phyloP scores from a whole-genome alignment of 1,139 yeast species.

The Pichia sp. region DNA sequence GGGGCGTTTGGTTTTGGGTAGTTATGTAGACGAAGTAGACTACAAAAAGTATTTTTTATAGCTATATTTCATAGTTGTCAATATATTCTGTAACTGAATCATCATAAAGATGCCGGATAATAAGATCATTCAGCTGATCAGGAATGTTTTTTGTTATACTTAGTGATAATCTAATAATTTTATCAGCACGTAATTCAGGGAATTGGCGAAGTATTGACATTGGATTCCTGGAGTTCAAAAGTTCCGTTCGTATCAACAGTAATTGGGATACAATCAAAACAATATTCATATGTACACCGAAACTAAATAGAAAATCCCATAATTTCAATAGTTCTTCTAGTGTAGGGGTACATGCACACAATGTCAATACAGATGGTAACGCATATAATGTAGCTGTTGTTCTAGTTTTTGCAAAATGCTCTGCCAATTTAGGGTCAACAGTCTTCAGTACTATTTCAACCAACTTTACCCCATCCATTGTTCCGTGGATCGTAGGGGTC shows the following conservation, averaged over 20 bases:
- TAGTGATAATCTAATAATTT: constrained; percentile 64
- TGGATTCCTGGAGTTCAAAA: constrained; percentile 57
- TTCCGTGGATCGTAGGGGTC: constrained; percentile 73
- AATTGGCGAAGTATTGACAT: constrained; percentile 68
- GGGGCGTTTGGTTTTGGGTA: constrained; percentile 63
- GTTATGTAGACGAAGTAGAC: constrained; percentile 56
- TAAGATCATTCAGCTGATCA: constrained; percentile 53
- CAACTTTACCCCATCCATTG: constrained; percentile 63
- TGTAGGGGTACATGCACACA: constrained; percentile 89
- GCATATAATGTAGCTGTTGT: constrained; percentile 82
- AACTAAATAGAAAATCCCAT: constrained; percentile 90
- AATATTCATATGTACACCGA: constrained; percentile 84
- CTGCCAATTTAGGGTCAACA: constrained; percentile 67
- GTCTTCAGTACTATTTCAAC: constrained; percentile 65
- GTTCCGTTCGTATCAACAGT: constrained; percentile 54
- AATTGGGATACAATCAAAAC: constrained; percentile 81
- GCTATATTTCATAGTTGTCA: constrained; percentile 20
- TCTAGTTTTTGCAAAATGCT: constrained; percentile 54
- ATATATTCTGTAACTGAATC: constrained; percentile 32
- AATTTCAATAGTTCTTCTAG: constrained; percentile 63
- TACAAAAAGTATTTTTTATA: constrained; percentile 1
- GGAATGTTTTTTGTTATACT: constrained; percentile 80
- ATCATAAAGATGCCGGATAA: constrained; percentile 70
- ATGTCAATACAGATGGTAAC: constrained; percentile 77
- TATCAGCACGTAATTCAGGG: constrained; percentile 66